Conservation (phyloP, 495 filamentous ascomycete species). For the Lasiosphaeriaceae sp. region DNA sequence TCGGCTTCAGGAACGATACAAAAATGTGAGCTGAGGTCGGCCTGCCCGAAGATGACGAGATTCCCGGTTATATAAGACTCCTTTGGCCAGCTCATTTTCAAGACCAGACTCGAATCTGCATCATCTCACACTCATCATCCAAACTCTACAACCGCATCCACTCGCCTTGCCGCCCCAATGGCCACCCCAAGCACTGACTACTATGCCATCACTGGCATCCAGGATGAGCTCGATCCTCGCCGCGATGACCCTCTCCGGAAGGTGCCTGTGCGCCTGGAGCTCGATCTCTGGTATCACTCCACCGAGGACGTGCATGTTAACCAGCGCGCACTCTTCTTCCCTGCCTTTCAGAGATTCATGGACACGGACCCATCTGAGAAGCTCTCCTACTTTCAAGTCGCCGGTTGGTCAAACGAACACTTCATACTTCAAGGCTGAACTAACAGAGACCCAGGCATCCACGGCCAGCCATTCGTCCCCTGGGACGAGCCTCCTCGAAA, state of each 20-base stretch:
- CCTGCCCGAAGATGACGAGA: too few species aligned
- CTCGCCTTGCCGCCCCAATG: too few species aligned
- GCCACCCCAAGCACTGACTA: neutral
- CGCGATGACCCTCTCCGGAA: neutral
- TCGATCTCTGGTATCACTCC: slow-evolving; percentile 5
- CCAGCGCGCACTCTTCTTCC: slow-evolving; percentile 6
- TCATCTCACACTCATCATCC: too few species aligned
- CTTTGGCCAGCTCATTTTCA: too few species aligned
- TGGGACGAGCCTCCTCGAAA: neutral
- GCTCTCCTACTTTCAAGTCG: slow-evolving; percentile 6
- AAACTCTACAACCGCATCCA: too few species aligned
- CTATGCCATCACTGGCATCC: slow-evolving; percentile 6
- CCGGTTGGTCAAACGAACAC: neutral
- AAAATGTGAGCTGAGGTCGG: too few species aligned
- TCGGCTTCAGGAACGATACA: too few species aligned
- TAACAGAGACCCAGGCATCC: neutral
- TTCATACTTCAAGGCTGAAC: neutral
- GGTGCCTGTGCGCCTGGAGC: slow-evolving; percentile 7
- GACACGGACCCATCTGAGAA: neutral
- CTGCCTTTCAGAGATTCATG: slow-evolving; percentile 2
- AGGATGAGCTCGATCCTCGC: neutral
- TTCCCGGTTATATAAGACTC: too few species aligned
- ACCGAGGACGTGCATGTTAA: slow-evolving; percentile 2
- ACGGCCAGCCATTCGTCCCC: neutral
- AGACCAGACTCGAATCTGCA: too few species aligned